Percentiles rank a stretch among this genome's conserved stretches.
Evolutionary conservation across 192 early-diverging fungal species (phyloP).

Genomic region (Phycomyces blakesleeanus): DNA sequence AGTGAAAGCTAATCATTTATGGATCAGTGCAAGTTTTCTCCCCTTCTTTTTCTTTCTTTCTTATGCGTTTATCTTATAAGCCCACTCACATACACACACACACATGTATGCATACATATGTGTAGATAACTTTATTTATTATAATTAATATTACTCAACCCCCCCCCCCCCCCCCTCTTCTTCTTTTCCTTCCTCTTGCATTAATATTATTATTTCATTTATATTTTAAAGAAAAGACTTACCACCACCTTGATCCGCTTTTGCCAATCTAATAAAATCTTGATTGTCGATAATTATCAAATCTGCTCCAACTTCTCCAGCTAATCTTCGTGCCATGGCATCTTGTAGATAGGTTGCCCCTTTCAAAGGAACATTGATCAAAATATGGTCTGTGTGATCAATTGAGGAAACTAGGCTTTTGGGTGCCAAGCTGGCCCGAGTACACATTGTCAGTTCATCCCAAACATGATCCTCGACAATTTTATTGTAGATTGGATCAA

Average conservation of each 20-base stretch:
- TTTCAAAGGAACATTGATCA: conserved; percentile 35
- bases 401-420: conserved; percentile 9
- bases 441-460: conserved; percentile 14
- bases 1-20: conserved; percentile 6
- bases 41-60: conserved; percentile 22
- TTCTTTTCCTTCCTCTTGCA: no score
- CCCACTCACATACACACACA: no score
- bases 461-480: conserved; percentile 15
- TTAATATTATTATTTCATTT: no score
- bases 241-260: conserved; percentile 22
- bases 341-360: conserved; percentile 44
- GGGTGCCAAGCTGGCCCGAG: conserved; percentile 18
- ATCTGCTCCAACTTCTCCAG: conserved; percentile 50
- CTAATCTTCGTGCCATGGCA: conserved; percentile 37
- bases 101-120: conserved; percentile 1
- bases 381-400: conserved; percentile 33
- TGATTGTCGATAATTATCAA: conserved; percentile 59
- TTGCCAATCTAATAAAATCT: conserved; percentile 50
- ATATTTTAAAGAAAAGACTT: background rate
- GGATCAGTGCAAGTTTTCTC: conserved; percentile 3
- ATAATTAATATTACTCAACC: no score
- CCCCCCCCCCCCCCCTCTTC: no score
- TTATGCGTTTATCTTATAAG: no score
- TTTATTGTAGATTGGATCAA: conserved; percentile 4
- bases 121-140: no score